A percentile compares a stretch with the other conserved stretches of the same genome.
These are phyloP conservation scores for Geotrichum citri-aurantii DNA, from an alignment of 1,139 yeast species.

Conservation along the genomic window DNA sequence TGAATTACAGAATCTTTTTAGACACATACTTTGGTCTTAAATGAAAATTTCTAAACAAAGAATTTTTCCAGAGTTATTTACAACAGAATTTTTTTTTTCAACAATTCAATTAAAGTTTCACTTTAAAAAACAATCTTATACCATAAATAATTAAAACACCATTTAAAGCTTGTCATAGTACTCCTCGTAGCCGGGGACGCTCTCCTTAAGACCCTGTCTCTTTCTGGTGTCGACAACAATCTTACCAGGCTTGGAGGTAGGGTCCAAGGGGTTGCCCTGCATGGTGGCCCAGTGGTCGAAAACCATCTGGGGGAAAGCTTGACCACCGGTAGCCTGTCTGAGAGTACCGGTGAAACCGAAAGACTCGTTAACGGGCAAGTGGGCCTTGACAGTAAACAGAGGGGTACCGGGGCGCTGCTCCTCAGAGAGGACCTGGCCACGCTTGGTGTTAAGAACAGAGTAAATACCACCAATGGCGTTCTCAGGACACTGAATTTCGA, in stretches of 20 bases:
- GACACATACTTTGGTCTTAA: neutral
- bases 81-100: neutral
- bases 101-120: neutral
- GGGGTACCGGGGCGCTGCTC: slow-evolving; percentile 99
- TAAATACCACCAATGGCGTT: slow-evolving; percentile 99
- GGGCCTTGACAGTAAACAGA: slow-evolving; percentile 97
- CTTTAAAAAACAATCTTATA: neutral
- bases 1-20: neutral
- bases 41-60: neutral
- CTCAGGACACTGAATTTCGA: slow-evolving; percentile 99
- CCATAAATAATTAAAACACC: slow-evolving; percentile 23
- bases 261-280: slow-evolving; percentile 89
- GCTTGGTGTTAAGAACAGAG: slow-evolving; percentile 98
- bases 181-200: slow-evolving; percentile 98
- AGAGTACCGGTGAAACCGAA: slow-evolving; percentile 99
- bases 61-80: neutral
- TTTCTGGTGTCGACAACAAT: slow-evolving; percentile 87
- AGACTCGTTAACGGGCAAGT: slow-evolving; percentile 99
- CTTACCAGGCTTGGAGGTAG: slow-evolving; percentile 89
- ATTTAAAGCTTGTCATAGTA: slow-evolving; percentile 97
- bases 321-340: slow-evolving; percentile 99
- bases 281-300: slow-evolving; percentile 97
- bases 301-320: slow-evolving; percentile 99
- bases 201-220: slow-evolving; percentile 96
- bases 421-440: slow-evolving; percentile 99